Evolutionary conservation across 371 early-diverging fungal species (phyloP), one percentile per base, ranked within the genome.

Genomic region (Lichtheimia hyalospora): DNA sequence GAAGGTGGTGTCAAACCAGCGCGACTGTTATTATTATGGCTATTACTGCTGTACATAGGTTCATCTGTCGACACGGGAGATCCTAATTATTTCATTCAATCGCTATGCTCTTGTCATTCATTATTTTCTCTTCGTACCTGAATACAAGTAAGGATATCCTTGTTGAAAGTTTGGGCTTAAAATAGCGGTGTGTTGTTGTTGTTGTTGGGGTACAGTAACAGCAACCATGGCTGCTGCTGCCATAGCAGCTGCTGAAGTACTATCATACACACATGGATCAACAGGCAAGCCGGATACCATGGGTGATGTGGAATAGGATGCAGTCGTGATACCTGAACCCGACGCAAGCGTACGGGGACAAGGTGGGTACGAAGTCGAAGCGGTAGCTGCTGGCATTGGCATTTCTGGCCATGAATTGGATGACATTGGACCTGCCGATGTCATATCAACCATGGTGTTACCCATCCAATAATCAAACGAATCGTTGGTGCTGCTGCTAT

Each of bases 231-330:
- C 43, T 57, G 57, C 24, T 43, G 44, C 43, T 14, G 46, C 40
- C 5, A 16, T 23, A 23, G 44, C 46, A 24, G 34, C 34, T 34
- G 34, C 34, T 34, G 34, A 34, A 34, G 34, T 34, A 34, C 44
- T 42, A 25, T 51, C 27, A 20, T 51, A 62, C 25, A 54, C 56
- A 41, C 60, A 64, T 28, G 60, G 56, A 49, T 64, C 65, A 44
- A 64, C 65, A 56, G 65, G 51, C 65, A 64, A 60, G 65, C 65
- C 65, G 65, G 65, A 64, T 51, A 60, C 65, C 8, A 54, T 12
- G 23, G 43, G 23, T 34, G 13, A 25, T 41, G 52, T 27, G 14
- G 42, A n/a, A 39, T 39, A 34, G n/a, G 55, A 16, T 18, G 40
- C 15, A 49, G 49, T 15, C 15, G 28, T 34, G 46, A 49, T 18